Conservation (phyloP, 1,139 yeast genomes). For the Diutina ranongensis region DNA sequence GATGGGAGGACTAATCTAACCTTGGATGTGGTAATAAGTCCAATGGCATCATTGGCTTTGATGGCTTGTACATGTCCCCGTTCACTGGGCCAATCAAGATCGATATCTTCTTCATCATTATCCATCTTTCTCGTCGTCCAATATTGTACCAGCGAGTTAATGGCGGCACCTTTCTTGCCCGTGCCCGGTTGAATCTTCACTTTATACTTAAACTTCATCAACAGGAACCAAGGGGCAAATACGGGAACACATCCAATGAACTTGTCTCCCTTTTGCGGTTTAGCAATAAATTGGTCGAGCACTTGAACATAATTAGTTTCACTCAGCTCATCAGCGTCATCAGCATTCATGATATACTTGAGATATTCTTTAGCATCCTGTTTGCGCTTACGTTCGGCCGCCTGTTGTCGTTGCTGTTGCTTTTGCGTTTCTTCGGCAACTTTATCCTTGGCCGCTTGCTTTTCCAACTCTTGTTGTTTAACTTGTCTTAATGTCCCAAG, state of each 20-base stretch:
- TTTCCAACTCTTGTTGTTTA: constrained; percentile 14
- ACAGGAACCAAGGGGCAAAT: constrained; percentile 86
- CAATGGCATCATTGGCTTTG: constrained; percentile 39
- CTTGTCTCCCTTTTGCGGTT: constrained; percentile 33
- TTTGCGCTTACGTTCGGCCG: constrained; percentile 14
- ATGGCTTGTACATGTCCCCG: constrained; percentile 40
- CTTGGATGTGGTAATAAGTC: constrained; percentile 28
- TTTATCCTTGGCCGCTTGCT: constrained; percentile 15
- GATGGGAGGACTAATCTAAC: constrained; percentile 27
- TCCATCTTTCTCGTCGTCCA: constrained; percentile 51
- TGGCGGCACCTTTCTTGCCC: constrained; percentile 81
- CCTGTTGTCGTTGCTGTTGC: constrained; percentile 15
- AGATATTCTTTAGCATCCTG: constrained; percentile 17
- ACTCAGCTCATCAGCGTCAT: constrained; percentile 24
- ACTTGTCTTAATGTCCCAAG: constrained; percentile 73
- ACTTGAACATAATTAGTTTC: constrained; percentile 25
- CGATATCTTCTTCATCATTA: constrained; percentile 33
- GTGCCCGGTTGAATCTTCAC: constrained; percentile 81
- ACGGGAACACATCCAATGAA: constrained; percentile 62
- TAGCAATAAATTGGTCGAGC: constrained; percentile 28
- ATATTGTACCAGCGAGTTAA: constrained; percentile 53
- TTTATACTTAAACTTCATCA: constrained; percentile 67
- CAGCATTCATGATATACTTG: constrained; percentile 16
- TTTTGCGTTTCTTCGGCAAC: constrained; percentile 15
- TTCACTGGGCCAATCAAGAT: constrained; percentile 63